Evolutionary conservation across 768 basidiomycete genomes (phyloP), one percentile per base, ranked within the genome.

Genomic region (Tylopilus intermedius): DNA sequence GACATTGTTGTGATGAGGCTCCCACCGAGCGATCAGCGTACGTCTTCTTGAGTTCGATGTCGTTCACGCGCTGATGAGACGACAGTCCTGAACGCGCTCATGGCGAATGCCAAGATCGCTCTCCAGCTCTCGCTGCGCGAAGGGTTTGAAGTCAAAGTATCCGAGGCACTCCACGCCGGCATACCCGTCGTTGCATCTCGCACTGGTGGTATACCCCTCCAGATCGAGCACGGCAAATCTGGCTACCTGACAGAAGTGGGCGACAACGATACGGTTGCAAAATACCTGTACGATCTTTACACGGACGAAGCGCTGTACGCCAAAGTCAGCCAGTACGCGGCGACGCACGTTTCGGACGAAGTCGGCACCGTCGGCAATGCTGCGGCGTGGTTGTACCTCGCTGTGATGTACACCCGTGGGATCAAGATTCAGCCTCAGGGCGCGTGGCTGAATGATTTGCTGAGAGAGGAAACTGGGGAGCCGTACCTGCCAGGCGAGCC

Each of bases 101-200:
- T 96, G 80, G 84, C 88, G 48, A 94, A 94, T 59, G 80, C 90
- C 42, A 86, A 89, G 74, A 86, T 94, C 53, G 93, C 90, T 4
- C 79, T 92, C 45, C 94, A 97, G 69, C 82, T 97, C 42, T 93
- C 90, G 47, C 86, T 88, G 42, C 86, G 93, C 52, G 94, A 97
- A 73, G 94, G 94, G 27, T 97, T 96, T 72, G 94, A 97, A 66
- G 91, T 97, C 72, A 97, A 97, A 70, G 93, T 94, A 46, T 93
- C 91, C 44, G 91, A 95, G 72, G 91, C 90, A n/a, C 77, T 97
- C 48, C 90, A 94, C 70, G 83, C 90, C 29, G 88, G 88, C 55
- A 88, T 88, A 57, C 93, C 93, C 30, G 78, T 94, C 63, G 80
- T 97, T 62, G 90, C 90, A 8, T 84, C 78, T 47, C 77, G 77